Percentiles rank a stretch among this genome's conserved stretches.
phyloP scores from a whole-genome alignment of 2,329 filamentous ascomycete species.

The Pseudocercospora fuligena region DNA sequence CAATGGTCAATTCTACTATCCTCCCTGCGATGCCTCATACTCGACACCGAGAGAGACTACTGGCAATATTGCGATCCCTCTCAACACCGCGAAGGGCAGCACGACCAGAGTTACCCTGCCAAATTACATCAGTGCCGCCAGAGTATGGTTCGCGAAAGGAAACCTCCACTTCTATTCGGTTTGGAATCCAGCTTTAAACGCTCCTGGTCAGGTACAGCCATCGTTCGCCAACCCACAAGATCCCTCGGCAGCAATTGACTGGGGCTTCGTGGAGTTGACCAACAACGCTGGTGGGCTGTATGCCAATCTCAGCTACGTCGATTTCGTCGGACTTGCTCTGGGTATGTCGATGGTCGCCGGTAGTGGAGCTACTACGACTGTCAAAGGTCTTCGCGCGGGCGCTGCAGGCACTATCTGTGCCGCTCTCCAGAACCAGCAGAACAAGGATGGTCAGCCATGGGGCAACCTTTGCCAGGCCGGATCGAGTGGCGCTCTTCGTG shows the following conservation, averaged over 20 bases:
- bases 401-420: constrained; percentile 62
- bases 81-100: constrained; percentile 41
- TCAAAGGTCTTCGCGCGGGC: constrained; percentile 64
- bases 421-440: constrained; percentile 59
- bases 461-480: constrained; percentile 60
- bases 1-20: constrained; percentile 51
- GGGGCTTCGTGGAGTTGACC: constrained; percentile 52
- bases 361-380: constrained; percentile 48
- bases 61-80: constrained; percentile 48
- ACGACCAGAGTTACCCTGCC: constrained; percentile 55
- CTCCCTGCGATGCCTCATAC: constrained; percentile 41
- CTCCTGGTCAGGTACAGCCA: constrained; percentile 53
- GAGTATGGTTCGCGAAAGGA: constrained; percentile 54
- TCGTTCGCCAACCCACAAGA: constrained; percentile 47
- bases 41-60: constrained; percentile 44
- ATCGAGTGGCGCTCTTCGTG: constrained; percentile 44
- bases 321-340: constrained; percentile 50
- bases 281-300: constrained; percentile 51
- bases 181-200: constrained; percentile 33
- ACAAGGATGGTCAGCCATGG: constrained; percentile 64
- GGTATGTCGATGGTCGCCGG: constrained; percentile 59
- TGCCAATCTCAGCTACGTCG: constrained; percentile 45
- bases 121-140: constrained; percentile 48
- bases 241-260: constrained; percentile 47
- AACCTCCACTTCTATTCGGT: constrained; percentile 52